These are phyloP conservation scores for Orobanche coerulescens DNA, from an alignment of 257 asterid species.

Conservation along the genomic window DNA sequence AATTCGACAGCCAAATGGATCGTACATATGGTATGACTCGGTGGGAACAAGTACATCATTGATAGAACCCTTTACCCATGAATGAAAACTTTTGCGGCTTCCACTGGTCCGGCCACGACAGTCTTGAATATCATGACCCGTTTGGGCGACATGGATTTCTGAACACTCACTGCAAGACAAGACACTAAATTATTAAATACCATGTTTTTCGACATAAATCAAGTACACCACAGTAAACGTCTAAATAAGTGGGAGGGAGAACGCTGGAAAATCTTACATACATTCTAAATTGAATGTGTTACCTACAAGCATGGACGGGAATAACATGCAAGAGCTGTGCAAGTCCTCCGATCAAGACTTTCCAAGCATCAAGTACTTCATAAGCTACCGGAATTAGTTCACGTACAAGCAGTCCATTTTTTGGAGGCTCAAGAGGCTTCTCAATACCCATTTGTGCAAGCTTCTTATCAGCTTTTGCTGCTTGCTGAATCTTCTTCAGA, in stretches of 20 bases:
- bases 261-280: not conserved
- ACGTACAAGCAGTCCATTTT: constrained; percentile 65
- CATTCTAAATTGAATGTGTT: constrained; percentile 20
- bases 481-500: constrained; percentile 57
- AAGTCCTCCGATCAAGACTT: constrained; percentile 65
- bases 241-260: not conserved
- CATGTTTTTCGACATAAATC: not conserved
- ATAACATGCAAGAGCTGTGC: constrained; percentile 59
- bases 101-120: constrained; percentile 60
- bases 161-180: constrained; percentile 69
- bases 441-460: constrained; percentile 83
- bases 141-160: constrained; percentile 62
- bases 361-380: constrained; percentile 72
- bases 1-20: constrained; percentile 76
- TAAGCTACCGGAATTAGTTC: constrained; percentile 69
- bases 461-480: constrained; percentile 72
- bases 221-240: not conserved
- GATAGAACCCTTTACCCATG: constrained; percentile 84
- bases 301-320: constrained; percentile 93
- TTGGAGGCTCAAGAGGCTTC: constrained; percentile 82
- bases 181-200: constrained; percentile 13
- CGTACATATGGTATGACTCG: constrained; percentile 84
- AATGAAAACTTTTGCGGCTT: constrained; percentile 60
- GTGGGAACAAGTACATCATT: constrained; percentile 72
- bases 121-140: constrained; percentile 67